These are phyloP conservation scores for Beverwykella pulmonaria DNA, from an alignment of 495 filamentous ascomycete species.

Conservation along the genomic window DNA sequence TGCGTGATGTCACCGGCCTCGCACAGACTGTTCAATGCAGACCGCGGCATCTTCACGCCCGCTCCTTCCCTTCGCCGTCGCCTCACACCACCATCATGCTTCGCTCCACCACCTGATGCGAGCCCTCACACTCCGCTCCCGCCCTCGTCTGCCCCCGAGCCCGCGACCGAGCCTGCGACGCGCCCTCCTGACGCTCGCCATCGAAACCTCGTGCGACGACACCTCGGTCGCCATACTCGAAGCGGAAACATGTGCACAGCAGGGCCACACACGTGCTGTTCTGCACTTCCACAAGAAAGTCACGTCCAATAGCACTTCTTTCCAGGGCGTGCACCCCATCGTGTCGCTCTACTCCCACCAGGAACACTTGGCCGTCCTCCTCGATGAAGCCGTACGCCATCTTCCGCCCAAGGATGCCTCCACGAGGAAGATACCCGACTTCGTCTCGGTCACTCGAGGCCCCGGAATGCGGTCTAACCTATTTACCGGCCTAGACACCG, in stretches of 20 bases:
- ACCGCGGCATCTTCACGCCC: background rate
- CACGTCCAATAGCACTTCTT: slow-evolving; percentile 71
- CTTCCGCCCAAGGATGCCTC: slow-evolving; percentile 49
- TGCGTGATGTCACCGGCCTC: slow-evolving; percentile 8
- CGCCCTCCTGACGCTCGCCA: slow-evolving; percentile 73
- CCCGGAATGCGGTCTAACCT: slow-evolving; percentile 84
- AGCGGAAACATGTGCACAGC: slow-evolving; percentile 42
- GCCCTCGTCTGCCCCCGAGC: background rate
- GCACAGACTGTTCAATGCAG: background rate
- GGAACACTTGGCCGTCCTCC: slow-evolving; percentile 63
- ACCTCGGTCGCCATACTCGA: slow-evolving; percentile 86
- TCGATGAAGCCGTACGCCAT: slow-evolving; percentile 62
- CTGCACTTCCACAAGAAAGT: slow-evolving; percentile 82
- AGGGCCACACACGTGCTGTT: slow-evolving; percentile 29
- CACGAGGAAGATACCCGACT: slow-evolving; percentile 63
- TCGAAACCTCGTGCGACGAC: slow-evolving; percentile 97
- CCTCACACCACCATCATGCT: background rate
- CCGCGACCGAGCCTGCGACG: slow-evolving; percentile 35
- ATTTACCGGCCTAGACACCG: slow-evolving; percentile 74
- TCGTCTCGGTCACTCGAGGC: slow-evolving; percentile 83
- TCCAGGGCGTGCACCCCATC: slow-evolving; percentile 77
- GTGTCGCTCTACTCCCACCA: slow-evolving; percentile 74
- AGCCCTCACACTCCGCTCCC: background rate
- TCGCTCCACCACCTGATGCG: background rate
- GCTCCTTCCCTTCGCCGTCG: background rate